Base-by-base conservation (phyloP, 805 yeast species). In the Wickerhamiella hasegawae region DNA sequence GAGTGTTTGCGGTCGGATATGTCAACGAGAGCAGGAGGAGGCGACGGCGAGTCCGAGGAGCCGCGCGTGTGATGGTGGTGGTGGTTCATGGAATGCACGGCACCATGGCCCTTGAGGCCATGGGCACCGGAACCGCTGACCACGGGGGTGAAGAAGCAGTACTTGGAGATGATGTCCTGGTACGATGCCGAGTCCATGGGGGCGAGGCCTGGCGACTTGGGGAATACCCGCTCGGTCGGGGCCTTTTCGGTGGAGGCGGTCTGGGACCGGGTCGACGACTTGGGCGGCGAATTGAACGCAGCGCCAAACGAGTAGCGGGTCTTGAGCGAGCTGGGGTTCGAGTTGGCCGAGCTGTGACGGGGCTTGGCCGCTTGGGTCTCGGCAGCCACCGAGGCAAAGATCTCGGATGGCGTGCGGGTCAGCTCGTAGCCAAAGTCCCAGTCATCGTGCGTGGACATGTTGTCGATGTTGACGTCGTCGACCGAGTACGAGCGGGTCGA, bases 141-240 rank as follows among this genome's bases (percentile, higher is more conserved):
- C 19, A 28, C 19, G 18, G 49, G 49, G n/a, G 47, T 45, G 43
- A 54, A 57, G 40, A 60, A 60, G 43, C 65, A 60, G 48, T 59
- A 60, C 43, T 53, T 57, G 37, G 57, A 48, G 33, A 60, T 44
- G 32, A 60, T 44, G 33, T 51, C 58, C 44, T 59, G 55, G 44
- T 60, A 60, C n/a, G 53, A 43, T 8, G 50, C 35, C 15, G 63
- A 55, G 39, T 53, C 55, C 48, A 57, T 47, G 5, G 50, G 40
- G 18, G 30, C 19, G 9, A 35, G 18, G 3, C 31, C 21, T 12
- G 18, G 16, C 14, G 12, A 20, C 11, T 16, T 19, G 5, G 37
- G 37, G 31, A 30, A 32, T 15, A 34, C 33, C 10, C 36, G 33
- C 23, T 22, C 29, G 11, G 34, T 14, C 21, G 25, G 12, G 20